Percentiles rank a stretch among this genome's conserved stretches.
Conservation (phyloP, 306 rosid genomes). For the Ormosia emarginata region DNA sequence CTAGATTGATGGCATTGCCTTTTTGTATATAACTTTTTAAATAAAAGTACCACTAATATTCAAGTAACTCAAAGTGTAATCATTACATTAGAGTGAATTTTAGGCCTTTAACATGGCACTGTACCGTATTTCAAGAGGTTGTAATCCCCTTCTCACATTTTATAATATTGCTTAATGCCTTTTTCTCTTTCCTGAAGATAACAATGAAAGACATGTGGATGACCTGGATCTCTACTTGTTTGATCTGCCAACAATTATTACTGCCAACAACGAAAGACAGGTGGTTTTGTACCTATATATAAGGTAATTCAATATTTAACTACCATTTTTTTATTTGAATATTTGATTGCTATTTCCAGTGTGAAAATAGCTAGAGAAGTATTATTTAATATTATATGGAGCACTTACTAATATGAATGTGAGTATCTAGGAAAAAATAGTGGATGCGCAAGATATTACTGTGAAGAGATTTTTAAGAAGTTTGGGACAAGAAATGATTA, state of each 20-base stretch:
- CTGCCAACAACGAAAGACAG: too few relatives aligned
- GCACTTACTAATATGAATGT: background rate
- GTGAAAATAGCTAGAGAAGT: background rate
- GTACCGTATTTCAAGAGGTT: too few relatives aligned
- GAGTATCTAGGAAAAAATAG: background rate
- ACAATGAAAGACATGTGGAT: background rate
- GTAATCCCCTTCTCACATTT: background rate
- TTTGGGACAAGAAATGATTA: background rate
- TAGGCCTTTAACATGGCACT: background rate
- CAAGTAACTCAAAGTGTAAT: too few relatives aligned
- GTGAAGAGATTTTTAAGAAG: slow-evolving; percentile 17
- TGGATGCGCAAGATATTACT: background rate
- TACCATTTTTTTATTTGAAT: background rate
- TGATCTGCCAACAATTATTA: slow-evolving; percentile 26
- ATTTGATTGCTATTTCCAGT: background rate
- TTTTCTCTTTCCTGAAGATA: background rate
- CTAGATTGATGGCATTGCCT: background rate
- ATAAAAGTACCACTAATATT: too few relatives aligned
- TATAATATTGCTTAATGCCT: too few relatives aligned
- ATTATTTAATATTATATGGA: too few relatives aligned
- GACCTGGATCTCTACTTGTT: slow-evolving; percentile 33
- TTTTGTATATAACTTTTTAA: too few relatives aligned
- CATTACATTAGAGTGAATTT: too few relatives aligned
- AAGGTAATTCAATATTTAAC: background rate
- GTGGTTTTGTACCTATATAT: too few relatives aligned